phyloP scores from a whole-genome alignment of 306 rosid genomes.

The Vigna angularis region DNA sequence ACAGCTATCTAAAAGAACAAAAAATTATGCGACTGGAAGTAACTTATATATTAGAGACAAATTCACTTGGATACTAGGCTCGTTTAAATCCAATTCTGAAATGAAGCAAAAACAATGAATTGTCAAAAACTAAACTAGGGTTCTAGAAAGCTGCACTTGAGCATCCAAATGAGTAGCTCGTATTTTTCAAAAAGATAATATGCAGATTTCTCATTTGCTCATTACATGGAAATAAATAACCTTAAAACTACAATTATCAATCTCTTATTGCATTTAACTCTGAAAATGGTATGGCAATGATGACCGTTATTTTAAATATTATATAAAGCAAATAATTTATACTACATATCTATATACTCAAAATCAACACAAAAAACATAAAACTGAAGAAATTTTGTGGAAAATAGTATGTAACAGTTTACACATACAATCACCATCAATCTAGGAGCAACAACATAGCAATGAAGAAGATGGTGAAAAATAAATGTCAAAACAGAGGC shows the following conservation, averaged over 20 bases:
- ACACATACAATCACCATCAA: neutral
- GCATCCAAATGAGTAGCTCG: slow-evolving; percentile 1
- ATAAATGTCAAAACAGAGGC: neutral
- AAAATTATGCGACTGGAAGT: neutral
- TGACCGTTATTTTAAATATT: neutral
- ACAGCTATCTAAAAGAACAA: neutral
- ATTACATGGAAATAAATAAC: slow-evolving; percentile 3
- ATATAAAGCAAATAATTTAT: neutral
- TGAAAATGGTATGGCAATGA: neutral
- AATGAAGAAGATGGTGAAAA: neutral
- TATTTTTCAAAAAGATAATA: neutral
- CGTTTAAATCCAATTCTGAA: slow-evolving; percentile 19
- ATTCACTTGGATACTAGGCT: slow-evolving; percentile 16
- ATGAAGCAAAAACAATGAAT: neutral
- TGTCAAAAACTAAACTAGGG: neutral
- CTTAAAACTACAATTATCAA: neutral
- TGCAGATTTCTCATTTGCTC: slow-evolving; percentile 2
- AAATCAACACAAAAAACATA: neutral
- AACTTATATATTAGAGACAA: neutral
- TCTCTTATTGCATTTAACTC: neutral
- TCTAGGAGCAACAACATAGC: neutral
- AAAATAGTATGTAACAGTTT: neutral
- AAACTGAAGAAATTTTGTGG: neutral
- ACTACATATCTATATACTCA: neutral
- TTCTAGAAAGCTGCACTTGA: neutral